phyloP scores from a whole-genome alignment of 108 stramenopile species.

The Schizochytrium sp. region DNA sequence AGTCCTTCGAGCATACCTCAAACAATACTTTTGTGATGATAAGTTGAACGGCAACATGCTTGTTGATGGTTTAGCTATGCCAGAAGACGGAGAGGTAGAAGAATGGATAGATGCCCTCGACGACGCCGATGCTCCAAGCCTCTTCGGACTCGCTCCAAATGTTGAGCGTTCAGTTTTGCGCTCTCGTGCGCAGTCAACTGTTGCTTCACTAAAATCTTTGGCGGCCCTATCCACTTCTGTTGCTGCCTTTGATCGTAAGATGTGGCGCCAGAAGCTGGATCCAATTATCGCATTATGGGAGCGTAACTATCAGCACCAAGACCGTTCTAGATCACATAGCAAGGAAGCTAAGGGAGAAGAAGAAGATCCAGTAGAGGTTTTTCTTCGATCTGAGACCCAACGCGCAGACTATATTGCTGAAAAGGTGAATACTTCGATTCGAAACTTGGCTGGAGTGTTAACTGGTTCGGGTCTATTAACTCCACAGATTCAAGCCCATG shows the following conservation, averaged over 20 bases:
- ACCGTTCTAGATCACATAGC: slow-evolving; percentile 57
- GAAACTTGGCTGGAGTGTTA: neutral
- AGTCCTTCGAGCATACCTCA: slow-evolving; percentile 73
- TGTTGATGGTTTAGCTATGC: slow-evolving; percentile 63
- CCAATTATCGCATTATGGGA: slow-evolving; percentile 74
- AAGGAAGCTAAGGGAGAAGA: neutral
- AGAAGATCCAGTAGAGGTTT: slow-evolving; percentile 17
- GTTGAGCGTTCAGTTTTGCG: slow-evolving; percentile 76
- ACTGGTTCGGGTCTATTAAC: slow-evolving; percentile 59
- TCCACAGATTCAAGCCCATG: slow-evolving; percentile 38
- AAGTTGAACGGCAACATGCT: slow-evolving; percentile 65
- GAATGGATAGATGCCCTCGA: slow-evolving; percentile 68
- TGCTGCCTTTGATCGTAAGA: slow-evolving; percentile 66
- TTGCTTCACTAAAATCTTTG: slow-evolving; percentile 62
- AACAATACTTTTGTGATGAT: slow-evolving; percentile 67
- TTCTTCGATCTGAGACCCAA: slow-evolving; percentile 36
- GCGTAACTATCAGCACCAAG: slow-evolving; percentile 49
- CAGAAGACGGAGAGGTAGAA: slow-evolving; percentile 48
- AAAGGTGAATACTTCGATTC: slow-evolving; percentile 64
- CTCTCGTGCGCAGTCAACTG: slow-evolving; percentile 59
- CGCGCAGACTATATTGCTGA: slow-evolving; percentile 67
- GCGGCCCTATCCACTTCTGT: neutral
- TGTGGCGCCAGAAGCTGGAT: slow-evolving; percentile 68
- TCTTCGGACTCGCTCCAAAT: slow-evolving; percentile 77
- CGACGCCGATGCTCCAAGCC: slow-evolving; percentile 70